phyloP scores from a whole-genome alignment of 495 filamentous ascomycete genomes.

The Neurospora terricola region DNA sequence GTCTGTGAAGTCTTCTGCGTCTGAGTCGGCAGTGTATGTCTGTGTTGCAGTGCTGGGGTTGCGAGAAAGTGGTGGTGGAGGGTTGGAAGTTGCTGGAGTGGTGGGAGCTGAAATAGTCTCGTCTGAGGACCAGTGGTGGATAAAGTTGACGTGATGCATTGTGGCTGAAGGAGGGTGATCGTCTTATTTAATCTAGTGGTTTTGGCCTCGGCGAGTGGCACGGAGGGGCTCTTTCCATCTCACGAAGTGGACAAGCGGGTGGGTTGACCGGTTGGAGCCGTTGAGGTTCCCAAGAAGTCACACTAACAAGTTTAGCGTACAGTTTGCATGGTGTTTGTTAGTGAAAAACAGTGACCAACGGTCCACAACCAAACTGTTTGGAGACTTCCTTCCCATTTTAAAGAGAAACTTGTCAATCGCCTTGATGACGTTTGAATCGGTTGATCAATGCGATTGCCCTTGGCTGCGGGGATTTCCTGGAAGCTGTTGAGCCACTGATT shows the following conservation, averaged over 20 bases:
- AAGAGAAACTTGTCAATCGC: background rate
- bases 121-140: conserved; percentile 7
- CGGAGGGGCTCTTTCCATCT: background rate
- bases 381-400: background rate
- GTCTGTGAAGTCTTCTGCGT: background rate
- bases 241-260: background rate
- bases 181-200: background rate
- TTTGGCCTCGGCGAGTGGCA: background rate
- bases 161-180: background rate
- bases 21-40: background rate
- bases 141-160: conserved; percentile 7
- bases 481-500: background rate
- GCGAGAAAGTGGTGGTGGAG: background rate
- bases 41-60: background rate
- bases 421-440: background rate
- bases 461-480: background rate
- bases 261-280: background rate
- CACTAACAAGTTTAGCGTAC: background rate
- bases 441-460: background rate
- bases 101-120: background rate
- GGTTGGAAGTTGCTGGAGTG: background rate
- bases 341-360: background rate
- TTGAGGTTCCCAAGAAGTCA: background rate
- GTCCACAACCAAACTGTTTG: background rate
- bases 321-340: background rate